Conservation (phyloP, 106 monocot genomes). For the Ottelia alismoides region DNA sequence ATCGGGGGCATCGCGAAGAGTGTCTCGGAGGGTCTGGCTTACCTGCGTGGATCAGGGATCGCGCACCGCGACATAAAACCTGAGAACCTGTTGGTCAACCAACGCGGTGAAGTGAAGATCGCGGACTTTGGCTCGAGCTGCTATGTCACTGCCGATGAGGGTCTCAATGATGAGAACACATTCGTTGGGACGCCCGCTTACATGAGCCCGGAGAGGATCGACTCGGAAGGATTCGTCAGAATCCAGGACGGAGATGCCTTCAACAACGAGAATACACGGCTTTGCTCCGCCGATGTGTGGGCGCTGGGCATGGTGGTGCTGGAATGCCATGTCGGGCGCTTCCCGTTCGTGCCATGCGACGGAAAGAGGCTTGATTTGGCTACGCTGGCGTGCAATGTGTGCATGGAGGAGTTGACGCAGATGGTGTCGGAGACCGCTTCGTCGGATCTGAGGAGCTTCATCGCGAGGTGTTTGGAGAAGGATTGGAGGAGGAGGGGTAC, state of each 20-base stretch:
- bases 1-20: conserved; percentile 10
- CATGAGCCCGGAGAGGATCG: conserved; percentile 35
- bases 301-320: conserved; percentile 25
- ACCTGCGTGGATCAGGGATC: conserved; percentile 17
- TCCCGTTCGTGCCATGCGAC: conserved; percentile 16
- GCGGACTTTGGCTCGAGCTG: conserved; percentile 33
- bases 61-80: conserved; percentile 21
- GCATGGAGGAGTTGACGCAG: conserved; percentile 2
- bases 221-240: conserved; percentile 15
- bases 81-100: conserved; percentile 13
- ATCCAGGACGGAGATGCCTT: conserved; percentile 3
- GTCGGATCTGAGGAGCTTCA: conserved; percentile 24
- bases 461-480: conserved; percentile 29
- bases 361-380: conserved; percentile 21
- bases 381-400: conserved; percentile 12
- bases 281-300: conserved; percentile 37
- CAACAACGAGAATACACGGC: no score
- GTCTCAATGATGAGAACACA: not conserved
- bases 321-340: conserved; percentile 24
- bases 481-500: conserved; percentile 34
- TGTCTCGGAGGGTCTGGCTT: conserved; percentile 14
- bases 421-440: conserved; percentile 19
- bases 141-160: not conserved
- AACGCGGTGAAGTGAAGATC: conserved; percentile 27
- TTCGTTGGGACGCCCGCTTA: conserved; percentile 22